These are phyloP conservation scores for Kwoniella pini DNA, from an alignment of 768 basidiomycete genomes.

Conservation along the genomic window DNA sequence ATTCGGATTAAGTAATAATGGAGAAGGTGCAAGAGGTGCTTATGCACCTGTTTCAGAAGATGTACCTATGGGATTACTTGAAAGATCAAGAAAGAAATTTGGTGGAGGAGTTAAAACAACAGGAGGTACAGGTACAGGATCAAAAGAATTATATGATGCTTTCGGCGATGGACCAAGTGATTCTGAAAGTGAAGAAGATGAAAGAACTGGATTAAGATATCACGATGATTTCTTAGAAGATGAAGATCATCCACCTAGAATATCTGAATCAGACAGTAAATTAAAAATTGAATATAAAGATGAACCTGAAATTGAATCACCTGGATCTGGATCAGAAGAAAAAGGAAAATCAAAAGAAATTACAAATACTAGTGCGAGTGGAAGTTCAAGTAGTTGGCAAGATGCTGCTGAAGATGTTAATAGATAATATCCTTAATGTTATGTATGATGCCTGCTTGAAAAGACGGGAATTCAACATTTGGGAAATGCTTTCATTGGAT, in stretches of 20 bases:
- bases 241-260: constrained; percentile 59
- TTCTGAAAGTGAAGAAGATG: constrained; percentile 63
- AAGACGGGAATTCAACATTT: no score
- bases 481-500: no score
- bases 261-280: no score
- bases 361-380: constrained; percentile 23
- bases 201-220: constrained; percentile 69
- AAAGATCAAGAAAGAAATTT: constrained; percentile 56
- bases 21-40: constrained; percentile 45
- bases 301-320: constrained; percentile 20
- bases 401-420: constrained; percentile 46
- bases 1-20: constrained; percentile 61
- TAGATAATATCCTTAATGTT: not conserved
- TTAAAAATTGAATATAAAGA: constrained; percentile 21
- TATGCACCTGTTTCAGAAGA: constrained; percentile 61
- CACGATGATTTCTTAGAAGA: constrained; percentile 83
- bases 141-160: constrained; percentile 93
- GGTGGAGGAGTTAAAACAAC: constrained; percentile 19
- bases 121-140: constrained; percentile 57
- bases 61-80: constrained; percentile 73
- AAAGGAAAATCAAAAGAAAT: constrained; percentile 17
- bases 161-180: constrained; percentile 85
- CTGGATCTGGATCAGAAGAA: not conserved
- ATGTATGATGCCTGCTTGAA: no score
- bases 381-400: constrained; percentile 42